phyloP scores from a whole-genome alignment of 805 yeast genomes.

The Spathaspora gorwiae region DNA sequence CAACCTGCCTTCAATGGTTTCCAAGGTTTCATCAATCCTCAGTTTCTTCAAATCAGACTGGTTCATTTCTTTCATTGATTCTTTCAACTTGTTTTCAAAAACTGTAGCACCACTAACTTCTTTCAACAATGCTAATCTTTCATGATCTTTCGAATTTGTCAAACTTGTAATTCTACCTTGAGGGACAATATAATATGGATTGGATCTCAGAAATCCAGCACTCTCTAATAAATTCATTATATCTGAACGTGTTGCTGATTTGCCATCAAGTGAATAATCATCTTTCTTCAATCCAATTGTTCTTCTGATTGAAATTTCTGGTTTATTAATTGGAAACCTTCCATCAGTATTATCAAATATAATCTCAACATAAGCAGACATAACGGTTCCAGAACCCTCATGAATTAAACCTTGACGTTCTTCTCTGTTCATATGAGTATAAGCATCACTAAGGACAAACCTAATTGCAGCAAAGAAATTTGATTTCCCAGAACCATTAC shows the following conservation, averaged over 20 bases:
- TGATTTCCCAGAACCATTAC: conserved; percentile 96
- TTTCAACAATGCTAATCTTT: conserved; percentile 71
- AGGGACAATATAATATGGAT: conserved; percentile 95
- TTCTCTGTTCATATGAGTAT: conserved; percentile 76
- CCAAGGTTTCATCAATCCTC: conserved; percentile 69
- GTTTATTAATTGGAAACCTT: conserved; percentile 64
- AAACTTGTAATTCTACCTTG: conserved; percentile 88
- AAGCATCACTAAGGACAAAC: conserved; percentile 87
- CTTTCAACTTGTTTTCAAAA: conserved; percentile 76
- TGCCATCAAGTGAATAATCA: conserved; percentile 81
- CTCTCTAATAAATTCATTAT: conserved; percentile 78
- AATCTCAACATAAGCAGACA: conserved; percentile 91
- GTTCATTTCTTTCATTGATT: conserved; percentile 74
- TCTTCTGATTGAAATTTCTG: conserved; percentile 72
- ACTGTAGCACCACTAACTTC: conserved; percentile 95
- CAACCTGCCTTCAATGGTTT: conserved; percentile 65
- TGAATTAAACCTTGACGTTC: conserved; percentile 85
- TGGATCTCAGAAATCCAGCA: conserved; percentile 86
- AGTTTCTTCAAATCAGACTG: conserved; percentile 65
- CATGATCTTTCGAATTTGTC: conserved; percentile 84
- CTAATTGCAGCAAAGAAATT: conserved; percentile 93
- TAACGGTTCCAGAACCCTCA: conserved; percentile 84
- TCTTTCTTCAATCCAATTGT: conserved; percentile 92
- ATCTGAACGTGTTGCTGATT: conserved; percentile 74
- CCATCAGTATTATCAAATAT: conserved; percentile 77